Evolutionary conservation across 352 stramenopile species (phyloP), one percentile per base, ranked within the genome.

Genomic region (Globisporangium uncinulatum): DNA sequence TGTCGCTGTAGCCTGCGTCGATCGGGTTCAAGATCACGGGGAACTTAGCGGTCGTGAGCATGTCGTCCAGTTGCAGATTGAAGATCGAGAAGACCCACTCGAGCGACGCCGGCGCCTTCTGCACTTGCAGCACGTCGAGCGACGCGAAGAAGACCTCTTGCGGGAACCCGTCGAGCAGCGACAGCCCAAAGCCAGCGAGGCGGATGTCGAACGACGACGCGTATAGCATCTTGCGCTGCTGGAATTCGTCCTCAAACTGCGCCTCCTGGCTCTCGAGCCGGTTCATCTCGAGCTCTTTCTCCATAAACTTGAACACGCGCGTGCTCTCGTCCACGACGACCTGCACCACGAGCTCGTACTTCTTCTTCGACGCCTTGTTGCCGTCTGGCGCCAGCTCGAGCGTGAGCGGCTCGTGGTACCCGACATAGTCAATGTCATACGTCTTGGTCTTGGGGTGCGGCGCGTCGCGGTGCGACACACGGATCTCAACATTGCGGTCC

Each of bases 81-180:
- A 92, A 78, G 24, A 95, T 67, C 9, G 81, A 90, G 29, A 90
- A 79, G 10, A 71, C 73, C 83, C 83, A 95, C 58, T 86, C 69
- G 20, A 93, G 54, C 13, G 85, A 90, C n/a, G 74, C 56, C 11
- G 83, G 78, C 0, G 67, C 57, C 41, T 92, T 95, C 59, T 86
- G 76, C 15, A 92, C 29, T 48, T 88, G 80, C 1, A 95, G 71
- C 20, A 91, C 70, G 57, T 95, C 85, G 0, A 89, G 66, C 0
- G 81, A 95, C 8, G 83, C 59, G 50, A 92, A 89, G 42, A 95
- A 86, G 10, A 95, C 83, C 76, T 93, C 85, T 34, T 93, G 83
- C 0, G 85, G 85, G 49, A 83, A 79, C 0, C 69, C 73, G 74
- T 95, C 85, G 19, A 92, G 64, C 24, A 95, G 67, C 8, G 79